Evolutionary conservation across 2,329 filamentous ascomycete genomes (phyloP), one percentile per base, ranked within the genome.

Genomic region (Drechmeria coniospora): DNA sequence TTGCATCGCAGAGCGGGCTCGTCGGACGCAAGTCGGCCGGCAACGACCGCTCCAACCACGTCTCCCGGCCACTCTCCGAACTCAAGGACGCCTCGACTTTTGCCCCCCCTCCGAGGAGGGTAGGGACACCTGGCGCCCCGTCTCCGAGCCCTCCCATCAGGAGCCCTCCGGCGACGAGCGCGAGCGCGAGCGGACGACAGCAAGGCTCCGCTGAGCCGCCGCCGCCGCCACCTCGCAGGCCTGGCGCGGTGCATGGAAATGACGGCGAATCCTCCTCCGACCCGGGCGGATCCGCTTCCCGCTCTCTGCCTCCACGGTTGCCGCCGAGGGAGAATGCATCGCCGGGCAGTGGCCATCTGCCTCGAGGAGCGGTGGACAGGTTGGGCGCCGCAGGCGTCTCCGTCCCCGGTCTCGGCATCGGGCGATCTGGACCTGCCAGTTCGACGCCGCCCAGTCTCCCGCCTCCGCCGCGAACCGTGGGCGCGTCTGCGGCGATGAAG

Each of bases 61-160:
- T 54, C 24, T 54, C 67, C 18, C 61, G 63, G 11, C 83, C 84
- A 2, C 56, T 92, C 23, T 62, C 72, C 7, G 63, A 70, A 4
- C 63, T 93, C 17, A 74, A 72, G 46, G 83, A 93, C 46, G 84
- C 82, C 1, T 51, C 69, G 1, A 68, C 72, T 11, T 93, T 92
- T 47, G 82, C 70, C 2, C 81, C 83, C 15, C 84, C 84, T 15
- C 84, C 84, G 1, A 86, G 71, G n/a, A n/a, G n/a, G n/a, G n/a
- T n/a, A n/a, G n/a, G n/a, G n/a, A n/a, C n/a, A n/a, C n/a, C n/a
- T n/a, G n/a, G 42, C 78, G 55, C 21, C 49, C 49, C 16, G 42
- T 44, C 32, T 37, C 50, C 23, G 65, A 53, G 50, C 45, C 41
- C 23, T 37, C 34, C 10, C 46, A 46, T 13, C 42, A 45, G 10